Percentiles rank a stretch among this genome's conserved stretches.
Conservation (phyloP, 2,329 filamentous ascomycete species). For the Ophiocordyceps camponoti-leonardi region DNA sequence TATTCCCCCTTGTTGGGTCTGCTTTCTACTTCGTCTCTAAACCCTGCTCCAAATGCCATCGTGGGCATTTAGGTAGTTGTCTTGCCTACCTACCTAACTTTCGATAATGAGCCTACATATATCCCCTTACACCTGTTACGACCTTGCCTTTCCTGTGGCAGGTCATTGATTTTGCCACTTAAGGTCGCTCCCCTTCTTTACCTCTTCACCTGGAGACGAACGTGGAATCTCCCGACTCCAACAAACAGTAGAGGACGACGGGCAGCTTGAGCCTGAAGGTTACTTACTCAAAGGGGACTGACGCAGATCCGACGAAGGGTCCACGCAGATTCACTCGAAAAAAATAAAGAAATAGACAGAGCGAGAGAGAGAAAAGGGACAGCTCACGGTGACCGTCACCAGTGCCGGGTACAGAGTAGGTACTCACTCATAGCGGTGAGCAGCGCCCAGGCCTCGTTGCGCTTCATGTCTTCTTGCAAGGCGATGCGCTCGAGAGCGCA, state of each 20-base stretch:
- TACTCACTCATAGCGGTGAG: slow-evolving; percentile 50
- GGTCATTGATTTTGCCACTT: too few species aligned
- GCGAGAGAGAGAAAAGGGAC: too few species aligned
- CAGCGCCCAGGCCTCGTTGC: slow-evolving; percentile 60
- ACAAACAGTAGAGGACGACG: too few species aligned
- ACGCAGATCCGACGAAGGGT: too few species aligned
- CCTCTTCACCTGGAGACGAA: background rate
- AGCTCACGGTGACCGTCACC: slow-evolving; percentile 24
- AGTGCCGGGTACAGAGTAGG: slow-evolving; percentile 50
- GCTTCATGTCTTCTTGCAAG: slow-evolving; percentile 70
- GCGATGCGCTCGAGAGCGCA: slow-evolving; percentile 75
- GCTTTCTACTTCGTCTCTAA: background rate
- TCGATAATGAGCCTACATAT: background rate
- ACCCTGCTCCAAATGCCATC: background rate
- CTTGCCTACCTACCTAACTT: background rate
- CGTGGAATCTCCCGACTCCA: background rate
- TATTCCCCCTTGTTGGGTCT: background rate
- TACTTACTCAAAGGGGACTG: too few species aligned
- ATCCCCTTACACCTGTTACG: background rate
- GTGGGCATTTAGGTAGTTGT: background rate
- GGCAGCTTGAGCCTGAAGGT: too few species aligned
- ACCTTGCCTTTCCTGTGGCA: background rate
- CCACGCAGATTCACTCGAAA: too few species aligned
- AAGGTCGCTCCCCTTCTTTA: background rate
- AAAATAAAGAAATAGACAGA: too few species aligned